Evolutionary conservation across 768 basidiomycete species (phyloP), one percentile per base, ranked within the genome.

Genomic region (Leccinum aurantiacum): DNA sequence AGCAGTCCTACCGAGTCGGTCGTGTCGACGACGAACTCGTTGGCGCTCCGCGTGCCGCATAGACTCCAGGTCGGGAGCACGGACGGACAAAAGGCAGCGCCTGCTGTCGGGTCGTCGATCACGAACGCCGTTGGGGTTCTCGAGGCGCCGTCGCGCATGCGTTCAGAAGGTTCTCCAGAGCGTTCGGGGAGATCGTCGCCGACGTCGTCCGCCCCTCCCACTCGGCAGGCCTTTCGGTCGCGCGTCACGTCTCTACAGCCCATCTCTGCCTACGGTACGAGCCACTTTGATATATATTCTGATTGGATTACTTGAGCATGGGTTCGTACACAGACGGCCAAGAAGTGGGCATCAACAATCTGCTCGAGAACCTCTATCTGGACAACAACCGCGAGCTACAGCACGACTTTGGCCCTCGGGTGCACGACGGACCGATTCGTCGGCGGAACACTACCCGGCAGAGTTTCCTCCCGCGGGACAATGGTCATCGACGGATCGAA

Each of bases 351-450:
- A 92, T 98, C 66, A 90, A 84, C 68, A 90, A 91, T 53, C 78
- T 98, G 13, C 78, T 99, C 22, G 97, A 98, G 69, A 89, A 91
- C 58, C 79, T 95, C 22, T 98, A 94, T 69, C 78, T 93, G 38
- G 94, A 95, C 69, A 92, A 88, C 61, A 88, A 86, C 67, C 86
- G 88, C 25, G 93, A 97, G 59, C 80, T 93, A 2, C 86, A 93
- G 59, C 82, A 89, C 29, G 95, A 99, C 67, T 96, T 99, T 69
- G 96, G 96, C 6, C 95, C 95, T 4, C 84, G 84, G 54, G 84
- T 95, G 5, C 87, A 90, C 58, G 87, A 91, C 60, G 91, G 91
- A 0, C 88, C 93, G 41, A 74, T 91, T 22, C 84, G 93, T 24
- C 83, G 92, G 38, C 85, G 93, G 7, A 89, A 88, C 65, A 79